Evolutionary conservation across 2,329 filamentous ascomycete genomes (phyloP).

Genomic region (Aspergillus flavus): DNA sequence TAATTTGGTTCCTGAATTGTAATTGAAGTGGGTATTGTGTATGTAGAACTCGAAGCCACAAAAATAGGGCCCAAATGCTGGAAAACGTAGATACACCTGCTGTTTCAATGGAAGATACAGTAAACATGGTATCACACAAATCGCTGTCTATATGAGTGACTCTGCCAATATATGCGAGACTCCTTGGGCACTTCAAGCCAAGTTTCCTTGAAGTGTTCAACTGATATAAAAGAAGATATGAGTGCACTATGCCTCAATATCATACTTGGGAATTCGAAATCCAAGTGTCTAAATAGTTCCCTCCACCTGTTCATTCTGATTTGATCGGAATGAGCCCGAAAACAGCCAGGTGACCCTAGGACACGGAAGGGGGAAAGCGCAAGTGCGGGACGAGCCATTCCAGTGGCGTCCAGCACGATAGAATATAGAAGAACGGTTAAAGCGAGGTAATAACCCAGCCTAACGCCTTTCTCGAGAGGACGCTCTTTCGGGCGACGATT

Average conservation of each 20-base stretch:
- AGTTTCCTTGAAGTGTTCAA: conserved; percentile 3
- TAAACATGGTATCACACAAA: conserved; percentile 23
- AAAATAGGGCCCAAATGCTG: conserved; percentile 13
- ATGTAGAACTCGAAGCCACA: conserved; percentile 9
- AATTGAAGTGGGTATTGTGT: conserved; percentile 18
- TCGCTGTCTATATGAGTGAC: conserved; percentile 19
- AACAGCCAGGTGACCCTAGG: neutral
- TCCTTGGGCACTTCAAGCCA: neutral
- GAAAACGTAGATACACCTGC: conserved; percentile 13
- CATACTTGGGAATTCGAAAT: neutral
- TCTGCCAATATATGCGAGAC: conserved; percentile 18
- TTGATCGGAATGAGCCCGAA: neutral
- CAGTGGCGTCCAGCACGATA: conserved; percentile 13
- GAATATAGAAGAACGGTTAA: neutral
- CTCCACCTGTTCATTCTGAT: neutral
- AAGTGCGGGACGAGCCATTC: conserved; percentile 12
- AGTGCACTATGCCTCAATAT: conserved; percentile 5
- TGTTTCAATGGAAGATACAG: conserved; percentile 8
- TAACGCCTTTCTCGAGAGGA: conserved; percentile 15
- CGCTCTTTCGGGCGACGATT: conserved; percentile 21
- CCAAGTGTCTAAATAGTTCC: neutral
- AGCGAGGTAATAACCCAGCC: neutral
- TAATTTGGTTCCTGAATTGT: neutral
- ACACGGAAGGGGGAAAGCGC: neutral
- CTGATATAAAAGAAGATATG: conserved; percentile 7